phyloP scores from a whole-genome alignment of 2,329 filamentous ascomycete species.

The Beauveria sp. region DNA sequence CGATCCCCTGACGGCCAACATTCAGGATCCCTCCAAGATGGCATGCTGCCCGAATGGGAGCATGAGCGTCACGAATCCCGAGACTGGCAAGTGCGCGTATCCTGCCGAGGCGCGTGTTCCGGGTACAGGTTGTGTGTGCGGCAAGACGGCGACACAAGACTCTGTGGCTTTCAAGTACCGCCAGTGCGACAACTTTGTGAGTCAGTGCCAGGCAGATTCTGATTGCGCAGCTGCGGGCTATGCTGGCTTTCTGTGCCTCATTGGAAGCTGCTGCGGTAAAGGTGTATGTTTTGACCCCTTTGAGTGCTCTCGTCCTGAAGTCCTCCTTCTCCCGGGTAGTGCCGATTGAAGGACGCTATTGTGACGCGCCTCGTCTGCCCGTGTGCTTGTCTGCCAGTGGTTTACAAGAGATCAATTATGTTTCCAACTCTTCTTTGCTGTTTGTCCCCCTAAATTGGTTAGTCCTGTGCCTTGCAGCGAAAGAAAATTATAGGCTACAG shows the following conservation, averaged over 20 bases:
- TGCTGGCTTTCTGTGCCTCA: constrained; percentile 23
- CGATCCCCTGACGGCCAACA: constrained; percentile 22
- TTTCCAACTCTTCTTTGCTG: too few species aligned
- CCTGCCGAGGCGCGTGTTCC: constrained; percentile 22
- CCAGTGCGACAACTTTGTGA: constrained; percentile 26
- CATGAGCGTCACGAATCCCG: constrained; percentile 15
- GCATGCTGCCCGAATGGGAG: constrained; percentile 26
- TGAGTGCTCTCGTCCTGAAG: constrained; percentile 28
- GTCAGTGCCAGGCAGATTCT: constrained; percentile 18
- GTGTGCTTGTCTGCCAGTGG: too few species aligned
- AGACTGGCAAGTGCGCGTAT: constrained; percentile 22
- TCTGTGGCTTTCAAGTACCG: constrained; percentile 24
- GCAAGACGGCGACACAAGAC: constrained; percentile 18
- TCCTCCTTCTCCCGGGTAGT: constrained; percentile 19
- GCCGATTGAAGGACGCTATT: background rate
- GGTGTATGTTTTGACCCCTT: constrained; percentile 30
- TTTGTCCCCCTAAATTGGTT: too few species aligned
- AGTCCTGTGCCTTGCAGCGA: too few species aligned
- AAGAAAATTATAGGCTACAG: background rate
- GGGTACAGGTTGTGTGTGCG: constrained; percentile 27
- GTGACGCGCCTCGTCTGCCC: too few species aligned
- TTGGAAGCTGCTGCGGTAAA: constrained; percentile 27
- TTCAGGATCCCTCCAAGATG: constrained; percentile 25
- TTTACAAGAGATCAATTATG: too few species aligned
- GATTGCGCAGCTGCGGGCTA: constrained; percentile 22